Percentiles rank a stretch among this genome's conserved stretches.
These are phyloP conservation scores for Phytophthora constricta DNA, from an alignment of 352 stramenopile genomes.

Conservation along the genomic window DNA sequence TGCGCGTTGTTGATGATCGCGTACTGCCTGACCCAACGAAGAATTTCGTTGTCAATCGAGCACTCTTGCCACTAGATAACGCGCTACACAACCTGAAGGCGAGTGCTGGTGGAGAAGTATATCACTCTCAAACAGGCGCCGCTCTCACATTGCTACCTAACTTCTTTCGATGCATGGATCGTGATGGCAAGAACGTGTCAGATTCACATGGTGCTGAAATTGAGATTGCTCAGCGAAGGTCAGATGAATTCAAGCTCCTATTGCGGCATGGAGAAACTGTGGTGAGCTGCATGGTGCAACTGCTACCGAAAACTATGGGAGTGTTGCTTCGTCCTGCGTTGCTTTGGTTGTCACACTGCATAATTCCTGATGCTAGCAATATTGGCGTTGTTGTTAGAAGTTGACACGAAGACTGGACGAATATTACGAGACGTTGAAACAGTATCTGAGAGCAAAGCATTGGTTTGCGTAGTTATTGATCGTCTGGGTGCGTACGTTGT, in stretches of 20 bases:
- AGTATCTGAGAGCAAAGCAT: conserved; percentile 5
- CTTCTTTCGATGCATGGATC: conserved; percentile 57
- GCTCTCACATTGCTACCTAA: conserved; percentile 56
- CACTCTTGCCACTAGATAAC: conserved; percentile 6
- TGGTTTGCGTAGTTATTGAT: conserved; percentile 21
- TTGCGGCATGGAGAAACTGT: conserved; percentile 40
- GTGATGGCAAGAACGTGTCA: conserved; percentile 50
- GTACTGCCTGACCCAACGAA: conserved; percentile 44
- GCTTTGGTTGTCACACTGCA: conserved; percentile 40
- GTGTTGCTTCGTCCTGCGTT: conserved; percentile 33
- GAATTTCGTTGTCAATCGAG: conserved; percentile 51
- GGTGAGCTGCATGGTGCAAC: conserved; percentile 52
- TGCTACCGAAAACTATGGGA: conserved; percentile 45
- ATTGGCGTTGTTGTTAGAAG: conserved; percentile 30
- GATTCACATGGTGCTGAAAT: conserved; percentile 60
- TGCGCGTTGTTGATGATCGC: conserved; percentile 59
- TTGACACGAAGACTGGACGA: conserved; percentile 33
- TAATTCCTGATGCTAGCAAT: conserved; percentile 9
- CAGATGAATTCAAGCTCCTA: conserved; percentile 5
- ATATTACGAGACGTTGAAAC: conserved; percentile 28
- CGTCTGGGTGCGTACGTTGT: conserved; percentile 24
- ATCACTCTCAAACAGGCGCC: conserved; percentile 27
- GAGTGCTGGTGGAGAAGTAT: conserved; percentile 45
- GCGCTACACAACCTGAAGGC: conserved; percentile 46
- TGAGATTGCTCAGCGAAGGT: conserved; percentile 28